Percentiles rank a stretch among this genome's conserved stretches.
Evolutionary conservation across 108 stramenopile species (phyloP).

Genomic region (Nitzschia inconspicua): DNA sequence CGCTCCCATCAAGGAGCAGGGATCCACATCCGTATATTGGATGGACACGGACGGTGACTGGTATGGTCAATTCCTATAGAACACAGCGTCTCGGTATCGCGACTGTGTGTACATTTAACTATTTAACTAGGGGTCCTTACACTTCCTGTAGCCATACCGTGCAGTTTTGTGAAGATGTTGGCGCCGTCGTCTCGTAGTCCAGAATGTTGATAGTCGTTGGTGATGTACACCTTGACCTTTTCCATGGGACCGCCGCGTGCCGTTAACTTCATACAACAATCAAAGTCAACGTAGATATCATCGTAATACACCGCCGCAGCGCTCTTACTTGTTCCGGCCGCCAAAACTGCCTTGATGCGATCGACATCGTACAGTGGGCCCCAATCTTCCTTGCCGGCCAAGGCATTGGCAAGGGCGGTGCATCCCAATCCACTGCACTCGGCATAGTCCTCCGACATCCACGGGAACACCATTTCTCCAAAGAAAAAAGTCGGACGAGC

Average conservation of each 20-base stretch:
- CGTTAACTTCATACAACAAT: conserved; percentile 56
- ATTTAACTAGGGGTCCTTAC: conserved; percentile 70
- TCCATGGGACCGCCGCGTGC: conserved; percentile 63
- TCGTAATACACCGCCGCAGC: conserved; percentile 91
- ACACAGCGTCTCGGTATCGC: neutral
- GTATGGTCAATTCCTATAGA: neutral
- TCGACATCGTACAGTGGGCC: conserved; percentile 62
- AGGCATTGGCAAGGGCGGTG: conserved; percentile 52
- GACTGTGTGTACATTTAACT: neutral
- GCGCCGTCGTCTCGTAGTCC: conserved; percentile 89
- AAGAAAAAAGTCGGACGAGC: conserved; percentile 59
- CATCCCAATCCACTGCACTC: conserved; percentile 67
- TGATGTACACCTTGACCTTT: conserved; percentile 76
- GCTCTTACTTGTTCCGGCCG: conserved; percentile 20
- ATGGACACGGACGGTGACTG: neutral
- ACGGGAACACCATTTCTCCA: conserved; percentile 94
- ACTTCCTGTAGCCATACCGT: conserved; percentile 78
- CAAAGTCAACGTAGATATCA: conserved; percentile 94
- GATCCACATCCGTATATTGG: neutral
- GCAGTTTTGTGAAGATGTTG: conserved; percentile 72
- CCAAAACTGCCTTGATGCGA: conserved; percentile 58
- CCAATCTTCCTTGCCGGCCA: conserved; percentile 83
- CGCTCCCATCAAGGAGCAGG: conserved; percentile 19
- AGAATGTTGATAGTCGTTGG: conserved; percentile 93
- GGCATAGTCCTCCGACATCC: conserved; percentile 89